These are phyloP conservation scores for Physaria fendleri DNA, from an alignment of 345 rosid species.

Conservation along the genomic window DNA sequence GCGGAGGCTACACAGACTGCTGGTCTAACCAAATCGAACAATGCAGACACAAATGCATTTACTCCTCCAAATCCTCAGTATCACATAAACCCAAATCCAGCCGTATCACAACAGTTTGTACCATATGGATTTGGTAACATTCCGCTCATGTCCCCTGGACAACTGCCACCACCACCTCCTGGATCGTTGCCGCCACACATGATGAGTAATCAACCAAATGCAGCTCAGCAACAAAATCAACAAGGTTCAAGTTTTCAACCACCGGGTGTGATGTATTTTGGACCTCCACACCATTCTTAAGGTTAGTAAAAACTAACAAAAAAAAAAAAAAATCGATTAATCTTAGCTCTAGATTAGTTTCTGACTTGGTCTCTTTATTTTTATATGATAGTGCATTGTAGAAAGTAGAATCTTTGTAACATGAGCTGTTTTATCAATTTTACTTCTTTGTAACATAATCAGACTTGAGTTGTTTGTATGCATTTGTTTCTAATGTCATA, in stretches of 20 bases:
- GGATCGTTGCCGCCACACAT: conserved; percentile 30
- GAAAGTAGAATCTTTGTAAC: conserved; percentile 7
- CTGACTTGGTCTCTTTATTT: background rate
- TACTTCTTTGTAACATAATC: conserved; percentile 4
- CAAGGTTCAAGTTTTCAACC: conserved; percentile 55
- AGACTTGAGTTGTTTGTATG: background rate
- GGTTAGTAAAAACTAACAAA: background rate
- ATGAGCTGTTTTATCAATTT: background rate
- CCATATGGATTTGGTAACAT: conserved; percentile 54
- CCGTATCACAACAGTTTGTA: conserved; percentile 43
- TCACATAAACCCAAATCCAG: conserved; percentile 46
- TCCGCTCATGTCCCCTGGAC: conserved; percentile 49
- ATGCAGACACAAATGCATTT: conserved; percentile 38
- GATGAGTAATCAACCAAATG: conserved; percentile 38
- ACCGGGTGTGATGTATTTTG: conserved; percentile 54
- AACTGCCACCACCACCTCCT: background rate
- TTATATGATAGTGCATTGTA: background rate
- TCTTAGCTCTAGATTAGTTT: background rate
- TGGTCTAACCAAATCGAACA: conserved; percentile 40
- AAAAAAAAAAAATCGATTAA: background rate
- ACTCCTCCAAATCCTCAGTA: conserved; percentile 38
- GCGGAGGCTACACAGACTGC: conserved; percentile 77
- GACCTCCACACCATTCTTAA: conserved; percentile 50
- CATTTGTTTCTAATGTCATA: background rate
- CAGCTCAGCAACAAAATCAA: conserved; percentile 36